Conservation (phyloP, 2,329 filamentous ascomycete species). For the Fusarium xylarioides region DNA sequence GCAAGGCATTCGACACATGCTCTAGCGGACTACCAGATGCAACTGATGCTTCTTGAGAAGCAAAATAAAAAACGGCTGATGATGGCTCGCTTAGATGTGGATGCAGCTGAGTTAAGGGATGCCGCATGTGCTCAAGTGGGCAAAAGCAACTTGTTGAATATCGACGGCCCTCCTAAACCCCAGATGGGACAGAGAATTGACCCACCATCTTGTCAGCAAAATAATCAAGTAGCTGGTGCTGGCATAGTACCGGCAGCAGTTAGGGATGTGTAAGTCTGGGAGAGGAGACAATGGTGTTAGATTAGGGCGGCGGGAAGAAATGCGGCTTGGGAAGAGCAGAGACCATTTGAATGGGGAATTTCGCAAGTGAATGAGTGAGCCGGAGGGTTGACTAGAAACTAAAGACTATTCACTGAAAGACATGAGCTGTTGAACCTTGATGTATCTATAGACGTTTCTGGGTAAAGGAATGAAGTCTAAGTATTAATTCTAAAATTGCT, state of each 20-base stretch:
- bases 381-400: too few relatives aligned
- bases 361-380: too few relatives aligned
- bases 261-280: neutral
- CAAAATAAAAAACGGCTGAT: too few relatives aligned
- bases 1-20: too few relatives aligned
- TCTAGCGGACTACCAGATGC: neutral
- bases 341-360: too few relatives aligned
- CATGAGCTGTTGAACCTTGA: fast-evolving
- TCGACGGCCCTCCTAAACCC: fast-evolving
- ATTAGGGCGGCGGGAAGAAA: neutral
- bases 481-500: neutral
- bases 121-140: too few relatives aligned
- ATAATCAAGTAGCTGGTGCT: neutral
- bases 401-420: too few relatives aligned
- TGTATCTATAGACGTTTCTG: fast-evolving
- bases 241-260: neutral
- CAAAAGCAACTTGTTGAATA: neutral
- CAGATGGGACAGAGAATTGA: too few relatives aligned
- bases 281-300: neutral
- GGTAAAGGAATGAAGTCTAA: neutral
- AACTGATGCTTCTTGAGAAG: neutral
- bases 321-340: neutral
- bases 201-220: neutral
- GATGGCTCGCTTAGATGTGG: neutral
- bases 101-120: neutral